Base-by-base conservation (phyloP, 2,329 filamentous ascomycete genomes). In the Xylaria sp. region DNA sequence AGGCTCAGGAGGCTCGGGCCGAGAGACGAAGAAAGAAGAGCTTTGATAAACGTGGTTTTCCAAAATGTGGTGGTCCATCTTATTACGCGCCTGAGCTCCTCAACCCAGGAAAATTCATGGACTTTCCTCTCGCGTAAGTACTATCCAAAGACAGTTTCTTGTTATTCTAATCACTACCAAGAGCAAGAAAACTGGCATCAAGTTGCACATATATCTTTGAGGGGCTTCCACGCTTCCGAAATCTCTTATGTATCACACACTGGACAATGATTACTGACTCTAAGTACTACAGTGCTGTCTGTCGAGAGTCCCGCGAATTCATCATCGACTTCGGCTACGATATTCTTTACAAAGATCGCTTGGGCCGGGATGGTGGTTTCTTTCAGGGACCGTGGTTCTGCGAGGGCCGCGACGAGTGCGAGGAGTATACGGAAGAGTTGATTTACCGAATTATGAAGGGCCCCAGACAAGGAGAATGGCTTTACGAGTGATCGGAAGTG, bases 221-320 rank as follows among this genome's bases (percentile, higher is more conserved):
- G 15, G 11, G 23, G 46, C 2, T 33, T 33, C 23, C 46, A 26
- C 44, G 6, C 20, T 15, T 26, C 11, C 11, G 10, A 6, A 40
- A 6, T 6, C 20, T 6, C 23, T 48, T 48, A 2, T 2, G 13
- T 11, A 3, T 28, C 46, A 17, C 20, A 26, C 17, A 9, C 36
- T 38, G 23, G 11, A 57, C n/a, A 26, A 15, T 9, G 11, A 13
- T 17, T 40, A 57, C 53, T 57, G 13, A 57, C 33, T 2, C 6
- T 26, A 20, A 15, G 9, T 40, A 26, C 40, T 26, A 13, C 53
- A 57, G 53, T 15, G 4, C 4, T 13, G 36, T 26, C n/a, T 57
- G 53, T 33, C 20, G n/a, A 38, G 53, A 57, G 33, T 57, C 53
- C 26, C 53, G 53, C 33, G 33, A 57, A 10, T 38, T 57, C 53